phyloP scores from a whole-genome alignment of 2,329 filamentous ascomycete genomes.

The Acrocalymma vagum region DNA sequence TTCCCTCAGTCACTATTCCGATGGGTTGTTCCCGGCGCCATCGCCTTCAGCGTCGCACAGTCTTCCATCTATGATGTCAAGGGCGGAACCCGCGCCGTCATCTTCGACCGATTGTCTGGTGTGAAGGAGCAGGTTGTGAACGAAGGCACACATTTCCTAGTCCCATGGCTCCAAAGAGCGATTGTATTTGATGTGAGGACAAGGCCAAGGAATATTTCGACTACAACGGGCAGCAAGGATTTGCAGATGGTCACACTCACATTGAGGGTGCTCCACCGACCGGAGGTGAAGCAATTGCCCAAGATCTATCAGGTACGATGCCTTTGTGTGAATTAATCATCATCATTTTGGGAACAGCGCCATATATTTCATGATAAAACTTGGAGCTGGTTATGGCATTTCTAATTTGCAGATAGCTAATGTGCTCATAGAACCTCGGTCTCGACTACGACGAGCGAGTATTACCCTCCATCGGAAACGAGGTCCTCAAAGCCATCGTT shows the following conservation, averaged over 20 bases:
- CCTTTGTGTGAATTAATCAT: not conserved
- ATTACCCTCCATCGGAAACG: slow-evolving; percentile 63
- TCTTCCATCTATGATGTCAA: slow-evolving; percentile 96
- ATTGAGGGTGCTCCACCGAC: slow-evolving; percentile 90
- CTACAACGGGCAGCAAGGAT: slow-evolving; percentile 98
- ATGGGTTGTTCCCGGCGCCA: slow-evolving; percentile 75
- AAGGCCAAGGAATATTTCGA: slow-evolving; percentile 96
- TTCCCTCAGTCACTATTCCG: slow-evolving; percentile 45
- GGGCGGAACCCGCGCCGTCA: slow-evolving; percentile 92
- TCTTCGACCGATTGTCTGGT: slow-evolving; percentile 92
- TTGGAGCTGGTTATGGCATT: no score
- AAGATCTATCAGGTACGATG: slow-evolving; percentile 93
- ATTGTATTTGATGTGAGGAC: slow-evolving; percentile 98
- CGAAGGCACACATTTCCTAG: slow-evolving; percentile 95
- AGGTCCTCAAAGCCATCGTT: slow-evolving; percentile 64
- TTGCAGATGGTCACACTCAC: slow-evolving; percentile 99
- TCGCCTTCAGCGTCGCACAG: slow-evolving; percentile 73
- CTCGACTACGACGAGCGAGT: slow-evolving; percentile 88
- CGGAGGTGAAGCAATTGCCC: slow-evolving; percentile 89
- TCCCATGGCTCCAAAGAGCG: slow-evolving; percentile 94
- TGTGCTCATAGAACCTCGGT: slow-evolving; percentile 79
- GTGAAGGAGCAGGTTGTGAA: slow-evolving; percentile 93
- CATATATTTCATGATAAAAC: not conserved
- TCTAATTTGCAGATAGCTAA: slow-evolving; percentile 14
- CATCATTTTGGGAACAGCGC: not conserved